phyloP scores from a whole-genome alignment of 305 asterid species.

The Solanum chacoense region DNA sequence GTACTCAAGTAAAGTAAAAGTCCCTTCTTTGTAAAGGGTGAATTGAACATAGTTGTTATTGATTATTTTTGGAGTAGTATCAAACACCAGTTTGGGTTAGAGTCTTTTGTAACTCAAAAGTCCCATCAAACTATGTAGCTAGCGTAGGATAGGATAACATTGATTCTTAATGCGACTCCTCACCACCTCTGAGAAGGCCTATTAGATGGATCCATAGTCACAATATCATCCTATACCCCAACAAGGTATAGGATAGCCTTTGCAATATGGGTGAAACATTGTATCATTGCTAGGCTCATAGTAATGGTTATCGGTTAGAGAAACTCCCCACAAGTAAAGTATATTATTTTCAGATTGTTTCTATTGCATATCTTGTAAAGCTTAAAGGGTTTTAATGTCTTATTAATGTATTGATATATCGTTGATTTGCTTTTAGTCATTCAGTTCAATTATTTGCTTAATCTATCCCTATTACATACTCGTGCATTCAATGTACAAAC shows the following conservation, averaged over 20 bases:
- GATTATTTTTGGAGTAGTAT: not conserved
- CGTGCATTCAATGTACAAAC: too few relatives aligned
- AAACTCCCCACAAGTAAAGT: not conserved
- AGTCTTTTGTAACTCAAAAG: not conserved
- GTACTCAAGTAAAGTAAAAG: not conserved
- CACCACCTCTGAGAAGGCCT: not conserved
- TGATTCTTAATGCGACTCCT: not conserved
- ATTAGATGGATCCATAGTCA: not conserved
- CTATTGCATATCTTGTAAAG: not conserved
- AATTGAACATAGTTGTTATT: not conserved
- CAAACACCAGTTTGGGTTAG: not conserved
- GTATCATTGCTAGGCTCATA: not conserved
- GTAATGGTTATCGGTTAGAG: not conserved
- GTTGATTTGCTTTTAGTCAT: not conserved
- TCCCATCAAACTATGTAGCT: not conserved
- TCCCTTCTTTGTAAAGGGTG: not conserved
- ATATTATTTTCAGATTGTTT: not conserved
- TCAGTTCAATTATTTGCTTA: not conserved
- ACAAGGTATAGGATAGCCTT: not conserved
- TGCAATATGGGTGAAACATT: not conserved
- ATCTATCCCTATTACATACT: not conserved
- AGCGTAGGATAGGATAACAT: not conserved
- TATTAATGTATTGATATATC: not conserved
- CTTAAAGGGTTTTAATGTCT: not conserved
- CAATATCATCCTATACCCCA: not conserved